phyloP scores from a whole-genome alignment of 768 basidiomycete species.

The Lactarius hatsudake region DNA sequence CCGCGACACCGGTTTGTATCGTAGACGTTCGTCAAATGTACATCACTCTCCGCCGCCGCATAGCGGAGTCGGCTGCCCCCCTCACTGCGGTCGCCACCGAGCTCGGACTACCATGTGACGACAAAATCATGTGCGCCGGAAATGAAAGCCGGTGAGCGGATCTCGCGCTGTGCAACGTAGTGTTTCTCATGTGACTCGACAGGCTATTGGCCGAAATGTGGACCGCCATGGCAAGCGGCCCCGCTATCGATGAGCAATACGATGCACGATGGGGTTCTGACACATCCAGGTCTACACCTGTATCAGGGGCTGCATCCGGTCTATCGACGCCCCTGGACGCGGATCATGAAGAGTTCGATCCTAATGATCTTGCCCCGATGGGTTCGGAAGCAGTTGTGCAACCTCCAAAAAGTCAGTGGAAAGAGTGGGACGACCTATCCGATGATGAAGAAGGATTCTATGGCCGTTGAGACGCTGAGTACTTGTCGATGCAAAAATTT shows the following conservation, averaged over 20 bases:
- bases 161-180: background rate
- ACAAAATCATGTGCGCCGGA: slow-evolving; percentile 25
- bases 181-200: background rate
- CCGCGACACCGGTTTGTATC: background rate
- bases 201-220: slow-evolving; percentile 28
- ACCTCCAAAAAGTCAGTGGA: slow-evolving; percentile 2
- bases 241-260: slow-evolving; percentile 23
- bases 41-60: slow-evolving; percentile 19
- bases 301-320: background rate
- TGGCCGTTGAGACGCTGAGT: slow-evolving; percentile 7
- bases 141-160: slow-evolving; percentile 26
- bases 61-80: slow-evolving; percentile 8
- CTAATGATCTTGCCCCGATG: slow-evolving; percentile 22
- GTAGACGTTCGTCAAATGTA: slow-evolving; percentile 25
- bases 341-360: slow-evolving; percentile 17
- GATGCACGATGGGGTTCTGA: slow-evolving; percentile 16
- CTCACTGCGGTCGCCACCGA: slow-evolving; percentile 12
- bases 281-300: background rate
- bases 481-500: background rate
- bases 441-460: slow-evolving; percentile 20
- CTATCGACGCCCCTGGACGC: slow-evolving; percentile 4
- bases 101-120: slow-evolving; percentile 16
- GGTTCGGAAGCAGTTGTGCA: background rate
- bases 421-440: slow-evolving; percentile 19
- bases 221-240: slow-evolving; percentile 23